Evolutionary conservation across 306 rosid genomes (phyloP), one percentile per base, ranked within the genome.

Genomic region (Cucurbita moschata): DNA sequence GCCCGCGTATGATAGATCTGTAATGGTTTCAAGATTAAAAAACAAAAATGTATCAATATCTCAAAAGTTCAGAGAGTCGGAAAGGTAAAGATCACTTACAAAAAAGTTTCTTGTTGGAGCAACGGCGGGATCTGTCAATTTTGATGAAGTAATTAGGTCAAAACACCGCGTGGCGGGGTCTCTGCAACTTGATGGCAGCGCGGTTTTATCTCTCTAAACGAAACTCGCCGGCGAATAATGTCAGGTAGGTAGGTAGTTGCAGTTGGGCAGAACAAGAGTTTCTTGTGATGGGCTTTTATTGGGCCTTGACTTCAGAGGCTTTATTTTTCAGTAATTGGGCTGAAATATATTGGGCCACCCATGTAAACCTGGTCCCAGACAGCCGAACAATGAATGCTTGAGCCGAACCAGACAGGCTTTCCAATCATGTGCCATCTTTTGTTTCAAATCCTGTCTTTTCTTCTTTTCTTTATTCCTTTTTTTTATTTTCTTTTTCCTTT

Each of bases 371-470:
- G 69, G 26, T 39, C 26, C 50, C 69, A 38, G 35, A 30, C 35
- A 30, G 35, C 35, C 35, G 35, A 30, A 30, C 35, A 2, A 30
- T n/a, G 50, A 63, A 14, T 63, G 23, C 70, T 8, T 14, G 40
- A 60, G 19, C 30, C 14, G 67, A 60, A 37, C 67, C 44, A 60
- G 44, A 60, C 67, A 60, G n/a, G 19, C 40, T 11, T 12, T 40
- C 71, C 71, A 64, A 64, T 64, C 71, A 64, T 40, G 71, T 64
- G 71, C 71, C 12, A 64, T 64, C 51, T 40, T 64, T n/a, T 64
- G 50, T 61, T 61, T 64, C 51, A 26, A 59, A 4, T 21, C 5
- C 15, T 21, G 61, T 56, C 61, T 56, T 55, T 1, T 12, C 5
- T 30, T 30, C 35, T 30, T 30, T 30, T 30, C 35, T 2, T 30